Base-by-base conservation (phyloP, 441 rosid species). In the Brassica hybrid region DNA sequence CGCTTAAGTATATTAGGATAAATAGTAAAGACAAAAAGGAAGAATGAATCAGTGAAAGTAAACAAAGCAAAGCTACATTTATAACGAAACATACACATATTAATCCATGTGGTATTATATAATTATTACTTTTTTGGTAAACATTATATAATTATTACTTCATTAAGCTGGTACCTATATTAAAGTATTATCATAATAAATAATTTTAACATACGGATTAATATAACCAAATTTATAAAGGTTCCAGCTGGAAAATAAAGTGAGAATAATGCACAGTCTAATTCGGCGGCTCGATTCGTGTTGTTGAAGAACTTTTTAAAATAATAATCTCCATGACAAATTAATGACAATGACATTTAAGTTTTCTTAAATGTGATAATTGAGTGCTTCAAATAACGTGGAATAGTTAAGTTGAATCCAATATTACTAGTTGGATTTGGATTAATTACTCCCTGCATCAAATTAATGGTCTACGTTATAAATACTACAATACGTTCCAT, bases 261-360 rank as follows among this genome's bases (percentile, higher is more conserved):
- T 11, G 18, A 23, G 60, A 57, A 59, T 17, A 54, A 54, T 54
- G 62, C 4, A 7, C 23, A 50, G 75, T 77, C 72, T 65, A 77
- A 11, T 34, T 71, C 57, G 80, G 72, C 80, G 80, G 80, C 80
- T 71, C 3, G 16, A n/a, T 30, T 77, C 30, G n/a, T 71, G 9
- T 27, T 9, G 66, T 59, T 59, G 38, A 17, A 18, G 45, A 4
- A 30, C 9, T 21, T 54, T 17, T 60, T 0, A 0, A 36, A 69
- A 17, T 36, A 27, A 16, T 36, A 41, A 11, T 50, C 45, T 54
- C 69, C 57, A 30, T 58, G 19, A 71, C 62, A 30, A 27, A 27
- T 71, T 41, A 21, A n/a, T 43, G 76, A 61, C 56, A 69, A 65
- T 19, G 72, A 58, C 62, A 45, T 71, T 41, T 41, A 63, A 64